A percentile compares a stretch with the other conserved stretches of the same genome.
Evolutionary conservation across 768 basidiomycete species (phyloP).

Genomic region (Leccinellum albellum): DNA sequence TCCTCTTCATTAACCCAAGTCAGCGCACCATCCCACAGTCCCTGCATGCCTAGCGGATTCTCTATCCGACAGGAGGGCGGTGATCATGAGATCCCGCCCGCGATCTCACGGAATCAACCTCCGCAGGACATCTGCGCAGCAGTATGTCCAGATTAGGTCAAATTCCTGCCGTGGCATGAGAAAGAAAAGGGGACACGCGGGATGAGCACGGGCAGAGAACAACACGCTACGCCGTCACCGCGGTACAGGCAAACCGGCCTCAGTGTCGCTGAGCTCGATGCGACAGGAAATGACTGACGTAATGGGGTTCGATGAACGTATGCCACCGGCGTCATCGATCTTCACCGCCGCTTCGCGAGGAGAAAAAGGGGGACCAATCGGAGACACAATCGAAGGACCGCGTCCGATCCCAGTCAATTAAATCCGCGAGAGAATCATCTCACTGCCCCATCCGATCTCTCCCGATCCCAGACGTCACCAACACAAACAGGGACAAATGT

Average conservation of each 20-base stretch:
- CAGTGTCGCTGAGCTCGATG: not conserved
- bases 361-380: conserved; percentile 10
- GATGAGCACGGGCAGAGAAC: not conserved
- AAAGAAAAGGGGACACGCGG: not conserved
- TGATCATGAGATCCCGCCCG: conserved; percentile 11
- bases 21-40: conserved; percentile 2
- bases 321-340: conserved; percentile 29
- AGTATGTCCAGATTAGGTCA: conserved; percentile 5
- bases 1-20: conserved; percentile 4
- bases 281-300: conserved; percentile 16
- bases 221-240: conserved; percentile 10
- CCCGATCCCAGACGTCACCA: conserved; percentile 21
- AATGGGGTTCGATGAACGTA: conserved; percentile 15
- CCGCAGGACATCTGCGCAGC: conserved; percentile 11
- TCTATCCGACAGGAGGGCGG: not conserved
- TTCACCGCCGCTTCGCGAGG: conserved; percentile 15
- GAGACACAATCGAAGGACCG: not conserved
- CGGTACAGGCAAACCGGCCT: conserved; percentile 8
- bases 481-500: conserved; percentile 7
- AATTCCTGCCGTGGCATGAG: not conserved
- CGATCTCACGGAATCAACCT: conserved; percentile 10
- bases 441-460: conserved; percentile 4
- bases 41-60: not conserved
- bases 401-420: not conserved
- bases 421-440: not conserved